Percentiles rank a stretch among this genome's conserved stretches.
Conservation (phyloP, 148 eudicot genomes). For the Rhododendron mucronatum region DNA sequence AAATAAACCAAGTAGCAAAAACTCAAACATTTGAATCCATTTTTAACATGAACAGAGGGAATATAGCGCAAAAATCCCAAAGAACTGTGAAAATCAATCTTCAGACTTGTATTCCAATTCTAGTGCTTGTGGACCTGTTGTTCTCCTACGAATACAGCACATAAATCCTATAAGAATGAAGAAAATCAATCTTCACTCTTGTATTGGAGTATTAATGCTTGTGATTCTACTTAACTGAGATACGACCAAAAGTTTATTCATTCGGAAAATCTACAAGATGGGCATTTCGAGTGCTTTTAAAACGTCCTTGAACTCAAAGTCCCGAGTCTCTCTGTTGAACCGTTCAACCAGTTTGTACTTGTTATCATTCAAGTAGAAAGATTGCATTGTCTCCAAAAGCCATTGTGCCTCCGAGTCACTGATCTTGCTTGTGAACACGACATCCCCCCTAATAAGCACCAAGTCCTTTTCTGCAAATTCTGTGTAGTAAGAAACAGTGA, state of each 20-base stretch:
- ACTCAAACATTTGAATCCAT: neutral
- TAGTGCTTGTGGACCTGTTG: neutral
- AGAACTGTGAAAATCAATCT: neutral
- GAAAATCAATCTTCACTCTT: too few relatives aligned
- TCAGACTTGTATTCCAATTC: neutral
- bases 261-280: conserved; percentile 29
- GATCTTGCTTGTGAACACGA: conserved; percentile 80
- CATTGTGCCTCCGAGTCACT: conserved; percentile 70
- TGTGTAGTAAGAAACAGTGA: conserved; percentile 67
- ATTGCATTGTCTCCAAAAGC: conserved; percentile 82
- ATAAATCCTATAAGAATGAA: neutral
- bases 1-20: neutral
- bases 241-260: neutral
- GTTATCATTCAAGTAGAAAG: conserved; percentile 73
- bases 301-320: conserved; percentile 85
- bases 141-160: neutral
- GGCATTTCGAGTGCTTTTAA: conserved; percentile 81
- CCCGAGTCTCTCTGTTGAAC: conserved; percentile 75
- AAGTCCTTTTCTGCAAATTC: conserved; percentile 75
- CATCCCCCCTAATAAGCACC: conserved; percentile 67
- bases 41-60: neutral
- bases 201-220: too few relatives aligned
- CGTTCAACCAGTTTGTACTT: conserved; percentile 79
- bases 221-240: neutral
- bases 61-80: neutral